phyloP scores from a whole-genome alignment of 164 flowering plant genomes.

The Nymphaea colorata region DNA sequence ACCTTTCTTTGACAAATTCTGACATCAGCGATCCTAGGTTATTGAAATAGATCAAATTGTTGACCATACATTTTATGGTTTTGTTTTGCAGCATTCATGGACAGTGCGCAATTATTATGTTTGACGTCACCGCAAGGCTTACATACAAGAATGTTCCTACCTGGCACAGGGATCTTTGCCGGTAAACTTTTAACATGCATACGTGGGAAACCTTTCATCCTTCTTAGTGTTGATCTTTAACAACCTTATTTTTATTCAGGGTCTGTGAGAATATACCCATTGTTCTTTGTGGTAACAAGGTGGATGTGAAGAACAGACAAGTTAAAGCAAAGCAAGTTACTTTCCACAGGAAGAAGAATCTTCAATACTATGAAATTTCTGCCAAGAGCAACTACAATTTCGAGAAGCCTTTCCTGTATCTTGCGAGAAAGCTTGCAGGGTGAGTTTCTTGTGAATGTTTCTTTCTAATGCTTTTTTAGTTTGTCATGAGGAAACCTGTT shows the following conservation, averaged over 20 bases:
- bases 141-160: constrained; percentile 68
- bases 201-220: not conserved
- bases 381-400: constrained; percentile 64
- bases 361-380: constrained; percentile 63
- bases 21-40: no score
- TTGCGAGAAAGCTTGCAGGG: constrained; percentile 66
- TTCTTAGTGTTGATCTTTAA: not conserved
- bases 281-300: constrained; percentile 68
- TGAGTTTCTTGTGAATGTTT: constrained; percentile 7
- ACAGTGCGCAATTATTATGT: constrained; percentile 68
- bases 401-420: constrained; percentile 62
- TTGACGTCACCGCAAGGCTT: constrained; percentile 54
- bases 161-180: constrained; percentile 66
- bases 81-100: constrained; percentile 48
- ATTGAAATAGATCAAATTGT: no score
- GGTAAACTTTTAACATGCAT: constrained; percentile 15
- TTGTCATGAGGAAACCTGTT: not conserved
- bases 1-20: no score
- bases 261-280: constrained; percentile 64
- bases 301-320: constrained; percentile 60
- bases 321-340: constrained; percentile 66
- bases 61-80: not conserved
- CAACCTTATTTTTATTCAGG: constrained; percentile 9
- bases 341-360: constrained; percentile 61
- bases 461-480: not conserved